Evolutionary conservation across 768 basidiomycete genomes (phyloP).

Genomic region (Mycena albidolilacea): DNA sequence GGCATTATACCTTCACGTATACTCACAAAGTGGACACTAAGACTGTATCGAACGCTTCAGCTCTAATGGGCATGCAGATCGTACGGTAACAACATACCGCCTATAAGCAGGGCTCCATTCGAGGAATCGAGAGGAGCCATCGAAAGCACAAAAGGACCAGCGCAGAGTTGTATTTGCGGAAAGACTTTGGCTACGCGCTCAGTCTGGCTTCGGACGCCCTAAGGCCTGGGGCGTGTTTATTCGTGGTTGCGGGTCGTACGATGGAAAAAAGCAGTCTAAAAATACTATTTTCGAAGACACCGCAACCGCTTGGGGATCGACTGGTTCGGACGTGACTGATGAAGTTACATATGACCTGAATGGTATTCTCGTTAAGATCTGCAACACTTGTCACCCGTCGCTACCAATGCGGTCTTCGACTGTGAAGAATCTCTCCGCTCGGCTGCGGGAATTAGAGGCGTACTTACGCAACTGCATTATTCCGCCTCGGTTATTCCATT

Average conservation of each 20-base stretch:
- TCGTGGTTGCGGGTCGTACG: constrained; percentile 2
- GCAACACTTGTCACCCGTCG: constrained; percentile 1
- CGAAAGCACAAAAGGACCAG: constrained; percentile 15
- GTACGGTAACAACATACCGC: constrained; percentile 13
- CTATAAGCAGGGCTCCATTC: constrained; percentile 13
- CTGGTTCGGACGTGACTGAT: constrained; percentile 4
- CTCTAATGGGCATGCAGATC: background rate
- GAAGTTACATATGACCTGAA: background rate
- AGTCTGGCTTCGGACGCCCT: constrained; percentile 2
- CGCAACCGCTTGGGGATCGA: constrained; percentile 13
- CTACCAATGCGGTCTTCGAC: constrained; percentile 1
- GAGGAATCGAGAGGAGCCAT: constrained; percentile 6
- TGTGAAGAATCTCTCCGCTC: constrained; percentile 14
- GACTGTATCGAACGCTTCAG: background rate
- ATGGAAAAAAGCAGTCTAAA: background rate
- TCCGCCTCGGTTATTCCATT: background rate
- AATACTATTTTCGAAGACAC: background rate
- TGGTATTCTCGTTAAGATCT: constrained; percentile 10
- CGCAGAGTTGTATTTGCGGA: constrained; percentile 3
- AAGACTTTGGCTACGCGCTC: constrained; percentile 7
- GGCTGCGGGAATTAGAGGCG: background rate
- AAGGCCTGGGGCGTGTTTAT: constrained; percentile 1
- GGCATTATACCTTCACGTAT: background rate
- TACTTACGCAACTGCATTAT: constrained; percentile 19
- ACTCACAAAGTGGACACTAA: background rate